phyloP scores from a whole-genome alignment of 2,329 filamentous ascomycete species.

The Alternaria infectoria region DNA sequence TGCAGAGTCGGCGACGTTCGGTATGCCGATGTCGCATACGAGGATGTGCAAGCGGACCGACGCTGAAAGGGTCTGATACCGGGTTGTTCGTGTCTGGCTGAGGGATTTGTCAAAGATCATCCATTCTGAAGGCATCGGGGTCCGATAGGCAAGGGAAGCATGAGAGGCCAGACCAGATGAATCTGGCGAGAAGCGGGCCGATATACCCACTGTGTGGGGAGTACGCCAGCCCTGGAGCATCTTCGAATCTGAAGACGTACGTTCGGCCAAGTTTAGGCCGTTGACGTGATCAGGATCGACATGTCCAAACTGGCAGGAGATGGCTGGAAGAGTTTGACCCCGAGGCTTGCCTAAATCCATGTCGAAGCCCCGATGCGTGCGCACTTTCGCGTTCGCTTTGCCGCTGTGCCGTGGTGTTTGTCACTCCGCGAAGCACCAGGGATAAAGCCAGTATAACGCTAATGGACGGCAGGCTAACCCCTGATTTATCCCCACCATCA shows the following conservation, averaged over 20 bases:
- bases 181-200: background rate
- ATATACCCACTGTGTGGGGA: background rate
- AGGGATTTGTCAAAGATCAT: background rate
- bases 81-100: background rate
- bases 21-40: slow-evolving; percentile 25
- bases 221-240: background rate
- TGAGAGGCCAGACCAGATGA: background rate
- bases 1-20: slow-evolving; percentile 11
- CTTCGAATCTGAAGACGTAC: background rate
- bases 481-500: background rate
- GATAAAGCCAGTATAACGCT: background rate
- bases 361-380: background rate
- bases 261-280: background rate
- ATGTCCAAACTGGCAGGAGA: background rate
- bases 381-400: background rate
- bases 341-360: background rate
- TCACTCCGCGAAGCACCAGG: background rate
- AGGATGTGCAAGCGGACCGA: slow-evolving; percentile 13
- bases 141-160: background rate
- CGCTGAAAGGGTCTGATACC: background rate
- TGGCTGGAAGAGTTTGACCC: background rate
- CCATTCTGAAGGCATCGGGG: background rate
- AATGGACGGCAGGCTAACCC: background rate
- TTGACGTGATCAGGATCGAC: background rate
- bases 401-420: background rate